Conservation (phyloP, 225 moss, liverwort and hornwort species). For the Straminergon stramineum region DNA sequence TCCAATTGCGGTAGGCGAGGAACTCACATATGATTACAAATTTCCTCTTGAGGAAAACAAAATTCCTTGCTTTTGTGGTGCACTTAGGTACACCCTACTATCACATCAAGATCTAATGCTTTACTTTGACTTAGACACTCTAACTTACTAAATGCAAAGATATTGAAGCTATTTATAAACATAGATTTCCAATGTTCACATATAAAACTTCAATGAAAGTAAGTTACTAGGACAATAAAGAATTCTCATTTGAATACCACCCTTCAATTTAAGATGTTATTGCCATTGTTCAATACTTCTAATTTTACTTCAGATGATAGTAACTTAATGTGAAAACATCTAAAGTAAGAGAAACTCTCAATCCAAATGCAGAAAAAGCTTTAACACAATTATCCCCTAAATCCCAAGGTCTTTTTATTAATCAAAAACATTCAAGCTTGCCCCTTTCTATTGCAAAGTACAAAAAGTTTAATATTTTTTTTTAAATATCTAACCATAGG, state of each 20-base stretch:
- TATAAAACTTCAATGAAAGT: no score
- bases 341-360: not conserved
- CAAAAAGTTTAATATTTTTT: no score
- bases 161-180: not conserved
- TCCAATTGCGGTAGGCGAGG: conserved; percentile 58
- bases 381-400: not conserved
- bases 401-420: not conserved
- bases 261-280: fast-evolving
- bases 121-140: not conserved
- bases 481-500: not conserved
- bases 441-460: not conserved
- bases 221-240: not conserved
- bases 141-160: not conserved
- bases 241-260: not conserved
- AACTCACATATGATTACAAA: conserved; percentile 89
- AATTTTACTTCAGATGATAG: fast-evolving
- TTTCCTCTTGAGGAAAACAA: conserved; percentile 86
- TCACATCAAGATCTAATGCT: no score
- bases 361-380: not conserved
- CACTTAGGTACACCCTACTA: conserved; percentile 17
- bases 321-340: not conserved
- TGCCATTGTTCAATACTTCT: not conserved
- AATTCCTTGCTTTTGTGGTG: conserved; percentile 71
- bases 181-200: fast-evolving
- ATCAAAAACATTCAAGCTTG: not conserved